A percentile compares a stretch with the other conserved stretches of the same genome.
Evolutionary conservation across 2,329 filamentous ascomycete genomes (phyloP).

Genomic region (Beauveria scarabaeidicola): DNA sequence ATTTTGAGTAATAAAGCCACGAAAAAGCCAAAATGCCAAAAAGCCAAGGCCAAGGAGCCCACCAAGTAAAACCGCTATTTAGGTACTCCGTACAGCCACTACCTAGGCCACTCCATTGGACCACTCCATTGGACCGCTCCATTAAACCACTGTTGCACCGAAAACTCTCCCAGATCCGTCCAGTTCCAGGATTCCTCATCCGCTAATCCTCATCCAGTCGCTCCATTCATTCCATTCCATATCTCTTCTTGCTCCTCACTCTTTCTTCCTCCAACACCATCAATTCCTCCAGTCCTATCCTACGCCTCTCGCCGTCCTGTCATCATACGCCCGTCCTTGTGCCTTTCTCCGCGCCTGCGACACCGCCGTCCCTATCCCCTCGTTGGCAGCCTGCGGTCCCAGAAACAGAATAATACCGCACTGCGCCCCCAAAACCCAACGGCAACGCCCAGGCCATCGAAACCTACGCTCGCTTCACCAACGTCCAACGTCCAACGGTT

Average conservation of each 20-base stretch:
- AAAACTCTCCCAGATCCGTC: neutral
- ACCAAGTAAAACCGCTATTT: no score
- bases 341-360: neutral
- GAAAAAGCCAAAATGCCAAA: neutral
- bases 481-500: neutral
- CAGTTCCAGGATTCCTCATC: slow-evolving; percentile 7
- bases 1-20: neutral
- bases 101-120: neutral
- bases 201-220: neutral
- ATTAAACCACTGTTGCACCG: neutral
- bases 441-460: neutral
- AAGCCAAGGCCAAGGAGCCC: no score
- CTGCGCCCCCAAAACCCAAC: neutral
- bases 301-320: neutral
- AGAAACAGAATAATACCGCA: slow-evolving; percentile 2
- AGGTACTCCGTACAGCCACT: neutral
- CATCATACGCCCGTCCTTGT: neutral
- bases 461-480: neutral
- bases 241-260: neutral
- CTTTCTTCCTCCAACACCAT: neutral
- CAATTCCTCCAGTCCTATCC: neutral
- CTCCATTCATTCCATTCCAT: neutral
- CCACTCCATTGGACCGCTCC: neutral
- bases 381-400: neutral
- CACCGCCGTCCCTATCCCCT: neutral